Base-by-base conservation (phyloP, 805 yeast species). In the Starmerella vaccinii region DNA sequence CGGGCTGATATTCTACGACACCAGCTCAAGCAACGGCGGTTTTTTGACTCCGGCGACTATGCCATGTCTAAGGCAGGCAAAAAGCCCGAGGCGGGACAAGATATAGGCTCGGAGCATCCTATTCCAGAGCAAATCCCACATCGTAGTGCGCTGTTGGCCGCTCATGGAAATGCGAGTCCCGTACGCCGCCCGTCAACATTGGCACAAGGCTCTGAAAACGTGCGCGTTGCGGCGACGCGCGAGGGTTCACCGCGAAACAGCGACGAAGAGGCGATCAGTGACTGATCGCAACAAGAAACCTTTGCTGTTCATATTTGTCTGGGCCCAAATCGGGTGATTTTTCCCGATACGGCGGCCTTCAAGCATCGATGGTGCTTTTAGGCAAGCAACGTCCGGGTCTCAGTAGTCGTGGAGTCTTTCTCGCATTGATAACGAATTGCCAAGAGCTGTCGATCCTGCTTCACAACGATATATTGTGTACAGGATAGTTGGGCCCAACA, bases 31-130 rank as follows among this genome's bases (percentile, higher is more conserved):
- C 95, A 88, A 57, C 78, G 95, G 59, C 85, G 85, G 68, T 88
- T 81, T 67, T 89, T 88, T 63, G 97, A 88, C 63, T 82, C 94
- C 56, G 96, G 96, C 18, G 97, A 88, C 68, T 88, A 88, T 65
- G 95, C 95, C 13, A 76, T 88, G 77, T 84, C 68, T 43, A 64
- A 68, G 46, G 71, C 71, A 39, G 70, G 68, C 37, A 60, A 55
- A 47, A 55, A 56, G 43, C 58, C 58, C 13, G 60, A 57, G 24
- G 53, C 57, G 6, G 57, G 55, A 38, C 49, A 47, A 33, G 61
- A 58, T 23, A 41, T 56, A 33, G 63, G 63, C 34, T 47, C 58
- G 27, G 63, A 60, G 47, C 62, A 59, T 53, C 63, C 63, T 9
- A 50, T 49, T 13, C 63, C 63, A 5, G 63, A 57, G 45, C 50